phyloP scores from a whole-genome alignment of 2,329 filamentous ascomycete genomes.

The Teratosphaeriaceae sp. region DNA sequence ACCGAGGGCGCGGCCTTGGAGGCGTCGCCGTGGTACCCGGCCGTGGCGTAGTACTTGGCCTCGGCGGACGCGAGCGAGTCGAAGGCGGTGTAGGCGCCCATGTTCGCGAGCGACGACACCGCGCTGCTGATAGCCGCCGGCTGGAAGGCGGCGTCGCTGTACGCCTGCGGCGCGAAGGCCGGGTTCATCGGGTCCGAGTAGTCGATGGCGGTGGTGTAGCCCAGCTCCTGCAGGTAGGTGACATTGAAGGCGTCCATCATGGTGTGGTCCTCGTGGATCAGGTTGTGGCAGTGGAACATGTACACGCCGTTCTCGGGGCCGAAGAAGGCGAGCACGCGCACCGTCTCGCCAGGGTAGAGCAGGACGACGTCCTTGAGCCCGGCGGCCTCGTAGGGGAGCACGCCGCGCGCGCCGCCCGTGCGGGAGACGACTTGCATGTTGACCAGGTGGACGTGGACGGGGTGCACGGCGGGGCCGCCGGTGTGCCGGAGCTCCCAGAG shows the following conservation, averaged over 20 bases:
- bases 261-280: slow-evolving; percentile 39
- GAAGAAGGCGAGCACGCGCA: slow-evolving; percentile 46
- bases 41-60: slow-evolving; percentile 18
- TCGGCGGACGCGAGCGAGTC: slow-evolving; percentile 18
- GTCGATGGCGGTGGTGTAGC: slow-evolving; percentile 18
- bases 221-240: slow-evolving; percentile 29
- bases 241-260: slow-evolving; percentile 42
- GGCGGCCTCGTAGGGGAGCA: slow-evolving; percentile 47
- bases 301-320: slow-evolving; percentile 49
- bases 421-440: slow-evolving; percentile 51
- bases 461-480: slow-evolving; percentile 47
- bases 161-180: slow-evolving; percentile 19
- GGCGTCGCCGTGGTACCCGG: slow-evolving; percentile 18
- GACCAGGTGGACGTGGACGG: slow-evolving; percentile 52
- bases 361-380: slow-evolving; percentile 55
- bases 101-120: slow-evolving; percentile 17
- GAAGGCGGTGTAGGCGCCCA: slow-evolving; percentile 21
- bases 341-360: slow-evolving; percentile 46
- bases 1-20: slow-evolving; percentile 3
- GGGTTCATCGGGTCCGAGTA: slow-evolving; percentile 21
- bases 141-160: slow-evolving; percentile 22
- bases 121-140: slow-evolving; percentile 17
- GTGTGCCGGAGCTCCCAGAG: slow-evolving; percentile 47
- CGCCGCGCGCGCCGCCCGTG: slow-evolving; percentile 37
- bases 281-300: slow-evolving; percentile 34